Conservation (phyloP, 768 basidiomycete genomes). For the Amanita fuliginea region DNA sequence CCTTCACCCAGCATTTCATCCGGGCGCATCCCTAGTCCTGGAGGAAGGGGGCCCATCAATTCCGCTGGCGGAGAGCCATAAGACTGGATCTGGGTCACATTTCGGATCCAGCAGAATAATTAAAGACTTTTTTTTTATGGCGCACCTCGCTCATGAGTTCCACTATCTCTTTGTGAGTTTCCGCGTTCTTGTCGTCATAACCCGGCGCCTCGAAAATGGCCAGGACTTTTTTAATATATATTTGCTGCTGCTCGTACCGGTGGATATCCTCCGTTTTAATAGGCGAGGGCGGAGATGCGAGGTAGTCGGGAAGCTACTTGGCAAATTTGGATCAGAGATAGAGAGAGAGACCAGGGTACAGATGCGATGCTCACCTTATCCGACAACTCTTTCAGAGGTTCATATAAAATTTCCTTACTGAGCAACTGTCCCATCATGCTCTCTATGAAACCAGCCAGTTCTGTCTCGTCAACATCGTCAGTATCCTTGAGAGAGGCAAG, state of each 20-base stretch:
- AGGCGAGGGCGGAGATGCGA: constrained; percentile 40
- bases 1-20: constrained; percentile 28
- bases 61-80: constrained; percentile 71
- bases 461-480: constrained; percentile 29
- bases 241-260: constrained; percentile 55
- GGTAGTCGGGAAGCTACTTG: constrained; percentile 66
- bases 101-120: not conserved
- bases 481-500: constrained; percentile 35
- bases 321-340: not conserved
- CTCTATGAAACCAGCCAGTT: constrained; percentile 62
- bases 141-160: constrained; percentile 68
- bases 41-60: constrained; percentile 76
- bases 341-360: not conserved
- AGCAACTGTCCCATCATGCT: constrained; percentile 74
- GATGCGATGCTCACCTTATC: constrained; percentile 39
- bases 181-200: constrained; percentile 46
- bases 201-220: constrained; percentile 50
- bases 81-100: constrained; percentile 51
- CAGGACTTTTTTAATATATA: constrained; percentile 46
- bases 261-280: constrained; percentile 46
- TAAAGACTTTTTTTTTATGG: not conserved
- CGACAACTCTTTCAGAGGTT: constrained; percentile 72
- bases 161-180: constrained; percentile 37
- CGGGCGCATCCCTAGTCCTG: constrained; percentile 42
- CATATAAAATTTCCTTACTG: constrained; percentile 77